These are phyloP conservation scores for Pseudozyma pruni DNA, from an alignment of 1,284 basidiomycete genomes.

Conservation along the genomic window DNA sequence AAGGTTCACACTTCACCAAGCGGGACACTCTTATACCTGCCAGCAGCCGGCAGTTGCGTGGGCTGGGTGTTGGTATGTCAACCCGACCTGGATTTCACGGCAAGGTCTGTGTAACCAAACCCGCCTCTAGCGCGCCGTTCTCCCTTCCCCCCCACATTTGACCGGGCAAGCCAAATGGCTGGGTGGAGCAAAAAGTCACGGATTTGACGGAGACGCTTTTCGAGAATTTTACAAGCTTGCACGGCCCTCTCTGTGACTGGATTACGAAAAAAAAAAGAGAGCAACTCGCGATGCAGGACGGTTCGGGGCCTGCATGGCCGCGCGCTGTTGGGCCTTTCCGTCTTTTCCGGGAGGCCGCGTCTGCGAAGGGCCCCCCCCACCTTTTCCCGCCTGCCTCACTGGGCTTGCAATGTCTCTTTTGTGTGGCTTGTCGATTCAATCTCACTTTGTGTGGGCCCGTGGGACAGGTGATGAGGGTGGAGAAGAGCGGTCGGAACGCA, in stretches of 20 bases:
- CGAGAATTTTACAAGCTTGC: neutral
- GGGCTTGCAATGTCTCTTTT: too few species aligned
- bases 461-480: too few species aligned
- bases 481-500: too few species aligned
- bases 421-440: too few species aligned
- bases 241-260: neutral
- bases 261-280: neutral
- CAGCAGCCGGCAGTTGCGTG: too few species aligned
- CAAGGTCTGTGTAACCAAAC: conserved; percentile 5
- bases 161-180: neutral
- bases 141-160: neutral
- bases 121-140: neutral
- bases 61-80: neutral
- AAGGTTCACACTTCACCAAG: too few species aligned
- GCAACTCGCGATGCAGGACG: too few species aligned
- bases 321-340: conserved; percentile 7
- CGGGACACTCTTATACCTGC: conserved; percentile 7
- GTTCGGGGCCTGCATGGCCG: conserved; percentile 4
- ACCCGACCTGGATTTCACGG: conserved; percentile 31
- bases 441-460: too few species aligned
- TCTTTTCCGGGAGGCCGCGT: conserved; percentile 36
- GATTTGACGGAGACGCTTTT: conserved; percentile 29
- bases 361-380: too few species aligned
- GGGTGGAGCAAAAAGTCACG: neutral
- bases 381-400: too few species aligned